phyloP scores from a whole-genome alignment of 2,329 filamentous ascomycete genomes.

The Penicillium digitatum region DNA sequence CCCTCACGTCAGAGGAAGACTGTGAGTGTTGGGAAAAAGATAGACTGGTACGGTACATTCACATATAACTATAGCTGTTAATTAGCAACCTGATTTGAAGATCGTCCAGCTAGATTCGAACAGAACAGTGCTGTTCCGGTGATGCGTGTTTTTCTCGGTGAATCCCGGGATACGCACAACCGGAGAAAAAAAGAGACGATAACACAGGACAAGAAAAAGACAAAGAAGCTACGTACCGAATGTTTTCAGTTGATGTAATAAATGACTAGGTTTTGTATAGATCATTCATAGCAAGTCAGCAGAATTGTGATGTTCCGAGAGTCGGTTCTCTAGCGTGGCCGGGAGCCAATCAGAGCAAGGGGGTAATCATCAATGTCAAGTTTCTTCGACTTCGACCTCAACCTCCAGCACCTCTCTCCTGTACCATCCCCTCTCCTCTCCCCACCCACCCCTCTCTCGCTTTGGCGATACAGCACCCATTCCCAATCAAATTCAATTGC shows the following conservation, averaged over 20 bases:
- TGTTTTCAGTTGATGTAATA: background rate
- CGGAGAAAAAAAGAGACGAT: background rate
- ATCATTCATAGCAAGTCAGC: background rate
- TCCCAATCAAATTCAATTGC: slow-evolving; percentile 27
- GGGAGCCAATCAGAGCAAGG: slow-evolving; percentile 36
- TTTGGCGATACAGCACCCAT: slow-evolving; percentile 29
- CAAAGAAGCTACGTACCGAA: background rate
- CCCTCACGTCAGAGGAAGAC: background rate
- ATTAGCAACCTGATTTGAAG: background rate
- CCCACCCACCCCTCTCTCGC: slow-evolving; percentile 31
- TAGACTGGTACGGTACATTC: background rate
- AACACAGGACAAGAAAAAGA: background rate
- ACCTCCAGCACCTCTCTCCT: slow-evolving; percentile 33
- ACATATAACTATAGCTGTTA: background rate
- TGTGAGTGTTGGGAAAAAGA: background rate
- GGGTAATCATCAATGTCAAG: slow-evolving; percentile 37
- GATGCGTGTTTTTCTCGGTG: slow-evolving; percentile 10
- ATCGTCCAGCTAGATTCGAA: background rate
- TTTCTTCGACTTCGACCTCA: slow-evolving; percentile 37
- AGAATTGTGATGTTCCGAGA: slow-evolving; percentile 24
- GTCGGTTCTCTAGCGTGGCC: slow-evolving; percentile 36
- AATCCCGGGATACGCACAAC: slow-evolving; percentile 8
- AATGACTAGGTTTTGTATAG: background rate
- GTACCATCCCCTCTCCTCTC: slow-evolving; percentile 26
- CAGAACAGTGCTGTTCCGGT: slow-evolving; percentile 4